Evolutionary conservation across 805 yeast species (phyloP).

Genomic region (Ogataea populi-albae): DNA sequence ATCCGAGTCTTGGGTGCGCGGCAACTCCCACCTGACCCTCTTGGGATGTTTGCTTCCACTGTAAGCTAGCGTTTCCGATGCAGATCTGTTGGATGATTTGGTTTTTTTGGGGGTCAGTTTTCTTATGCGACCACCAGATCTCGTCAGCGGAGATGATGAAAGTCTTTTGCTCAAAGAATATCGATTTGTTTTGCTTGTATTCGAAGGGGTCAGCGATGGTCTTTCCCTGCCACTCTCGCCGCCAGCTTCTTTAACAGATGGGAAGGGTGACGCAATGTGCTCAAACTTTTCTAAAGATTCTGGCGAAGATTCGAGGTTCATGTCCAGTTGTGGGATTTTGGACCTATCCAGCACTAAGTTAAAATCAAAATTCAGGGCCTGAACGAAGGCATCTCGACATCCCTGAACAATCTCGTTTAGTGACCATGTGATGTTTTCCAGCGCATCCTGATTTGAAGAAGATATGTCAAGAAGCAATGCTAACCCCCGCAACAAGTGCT

Average conservation of each 20-base stretch:
- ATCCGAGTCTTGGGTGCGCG: constrained; percentile 22
- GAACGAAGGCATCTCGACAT: constrained; percentile 15
- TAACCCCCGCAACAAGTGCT: constrained; percentile 11
- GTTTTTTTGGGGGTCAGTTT: constrained; percentile 13
- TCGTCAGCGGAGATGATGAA: constrained; percentile 24
- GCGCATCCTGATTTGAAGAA: constrained; percentile 16
- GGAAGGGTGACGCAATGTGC: not conserved
- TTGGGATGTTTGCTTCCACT: constrained; percentile 29
- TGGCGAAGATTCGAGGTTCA: constrained; percentile 3
- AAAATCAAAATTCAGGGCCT: constrained; percentile 14
- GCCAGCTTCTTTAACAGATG: too few relatives aligned
- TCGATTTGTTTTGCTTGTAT: constrained; percentile 1
- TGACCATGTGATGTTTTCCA: constrained; percentile 7
- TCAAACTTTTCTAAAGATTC: not conserved
- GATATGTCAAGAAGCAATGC: constrained; percentile 16
- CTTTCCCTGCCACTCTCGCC: too few relatives aligned
- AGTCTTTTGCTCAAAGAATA: constrained; percentile 18
- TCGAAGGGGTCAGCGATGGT: not conserved
- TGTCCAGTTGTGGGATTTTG: not conserved
- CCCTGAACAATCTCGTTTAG: constrained; percentile 13
- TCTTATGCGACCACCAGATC: constrained; percentile 15
- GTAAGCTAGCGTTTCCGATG: constrained; percentile 5
- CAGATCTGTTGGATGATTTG: constrained; percentile 5
- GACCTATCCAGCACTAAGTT: constrained; percentile 11
- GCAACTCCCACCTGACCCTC: constrained; percentile 48